These are phyloP conservation scores for Moricandia moricandioides DNA, from an alignment of 345 rosid species.

Conservation along the genomic window DNA sequence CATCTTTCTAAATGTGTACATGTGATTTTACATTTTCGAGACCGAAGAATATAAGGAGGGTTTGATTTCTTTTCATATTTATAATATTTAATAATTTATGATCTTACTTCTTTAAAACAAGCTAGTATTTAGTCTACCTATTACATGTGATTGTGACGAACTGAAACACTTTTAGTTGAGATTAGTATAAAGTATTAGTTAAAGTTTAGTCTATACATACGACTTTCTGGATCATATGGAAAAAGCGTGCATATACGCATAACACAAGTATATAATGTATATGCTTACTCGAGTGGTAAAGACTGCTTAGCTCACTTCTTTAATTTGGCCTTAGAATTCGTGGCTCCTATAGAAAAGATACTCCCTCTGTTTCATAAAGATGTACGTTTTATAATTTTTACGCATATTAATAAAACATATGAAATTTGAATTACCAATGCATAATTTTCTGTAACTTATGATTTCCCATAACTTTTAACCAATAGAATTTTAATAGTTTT, in stretches of 20 bases:
- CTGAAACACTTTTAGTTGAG: slow-evolving; percentile 5
- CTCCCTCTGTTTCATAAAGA: too few species aligned
- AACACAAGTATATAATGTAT: not conserved
- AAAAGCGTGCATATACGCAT: not conserved
- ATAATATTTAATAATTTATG: not conserved
- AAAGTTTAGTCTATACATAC: not conserved
- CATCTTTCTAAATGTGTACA: slow-evolving; percentile 37
- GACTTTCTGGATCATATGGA: not conserved
- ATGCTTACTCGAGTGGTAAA: not conserved
- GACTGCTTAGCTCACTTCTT: not conserved
- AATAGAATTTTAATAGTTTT: too few species aligned
- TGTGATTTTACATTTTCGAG: slow-evolving; percentile 29
- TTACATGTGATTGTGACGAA: slow-evolving; percentile 18
- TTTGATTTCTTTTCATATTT: not conserved
- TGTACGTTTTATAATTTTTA: too few species aligned
- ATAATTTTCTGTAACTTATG: too few species aligned
- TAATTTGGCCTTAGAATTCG: not conserved
- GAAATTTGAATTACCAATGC: too few species aligned
- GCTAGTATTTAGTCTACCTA: not conserved
- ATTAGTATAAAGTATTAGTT: not conserved
- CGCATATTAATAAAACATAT: too few species aligned
- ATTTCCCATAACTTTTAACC: too few species aligned
- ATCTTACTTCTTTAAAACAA: not conserved
- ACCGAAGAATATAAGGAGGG: slow-evolving; percentile 20
- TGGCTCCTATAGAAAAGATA: not conserved